Evolutionary conservation across 495 filamentous ascomycete genomes (phyloP).

Genomic region (Lineolata rhizophorae): DNA sequence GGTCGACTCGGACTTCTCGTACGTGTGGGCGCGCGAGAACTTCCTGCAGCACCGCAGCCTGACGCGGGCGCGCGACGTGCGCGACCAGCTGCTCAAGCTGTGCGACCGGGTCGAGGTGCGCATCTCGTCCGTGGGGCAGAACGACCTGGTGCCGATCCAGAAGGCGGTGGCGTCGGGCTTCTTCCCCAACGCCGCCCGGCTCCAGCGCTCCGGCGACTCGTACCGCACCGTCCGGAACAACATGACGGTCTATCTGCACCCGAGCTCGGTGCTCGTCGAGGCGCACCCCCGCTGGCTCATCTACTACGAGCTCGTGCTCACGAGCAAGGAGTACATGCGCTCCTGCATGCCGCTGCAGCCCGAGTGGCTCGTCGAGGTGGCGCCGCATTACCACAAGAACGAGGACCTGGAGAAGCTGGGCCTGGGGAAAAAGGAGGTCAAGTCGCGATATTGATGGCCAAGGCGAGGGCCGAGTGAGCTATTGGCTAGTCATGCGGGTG

Average conservation of each 20-base stretch:
- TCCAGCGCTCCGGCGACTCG: constrained; percentile 68
- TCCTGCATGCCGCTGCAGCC: constrained; percentile 66
- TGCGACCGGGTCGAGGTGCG: constrained; percentile 79
- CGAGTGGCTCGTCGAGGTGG: constrained; percentile 76
- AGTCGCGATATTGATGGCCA: no score
- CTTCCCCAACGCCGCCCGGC: constrained; percentile 78
- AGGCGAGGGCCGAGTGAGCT: no score
- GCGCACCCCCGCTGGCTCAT: constrained; percentile 73
- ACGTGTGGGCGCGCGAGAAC: constrained; percentile 81
- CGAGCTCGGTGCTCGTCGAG: constrained; percentile 60
- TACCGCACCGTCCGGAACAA: constrained; percentile 93
- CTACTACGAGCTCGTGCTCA: constrained; percentile 82
- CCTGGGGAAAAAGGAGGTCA: no score
- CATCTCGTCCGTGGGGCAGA: constrained; percentile 40
- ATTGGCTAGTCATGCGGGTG: no score
- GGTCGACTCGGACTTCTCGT: constrained; percentile 79
- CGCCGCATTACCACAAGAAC: constrained; percentile 90
- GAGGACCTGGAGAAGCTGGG: constrained; percentile 70
- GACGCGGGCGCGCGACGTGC: constrained; percentile 72
- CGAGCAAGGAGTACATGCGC: constrained; percentile 86
- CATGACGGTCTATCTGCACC: constrained; percentile 76
- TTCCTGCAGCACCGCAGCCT: constrained; percentile 80
- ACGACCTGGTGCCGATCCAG: constrained; percentile 53
- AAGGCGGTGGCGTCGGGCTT: constrained; percentile 82
- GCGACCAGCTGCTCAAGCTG: constrained; percentile 82